Conservation (phyloP, 306 rosid genomes). For the Lagenaria siceraria region DNA sequence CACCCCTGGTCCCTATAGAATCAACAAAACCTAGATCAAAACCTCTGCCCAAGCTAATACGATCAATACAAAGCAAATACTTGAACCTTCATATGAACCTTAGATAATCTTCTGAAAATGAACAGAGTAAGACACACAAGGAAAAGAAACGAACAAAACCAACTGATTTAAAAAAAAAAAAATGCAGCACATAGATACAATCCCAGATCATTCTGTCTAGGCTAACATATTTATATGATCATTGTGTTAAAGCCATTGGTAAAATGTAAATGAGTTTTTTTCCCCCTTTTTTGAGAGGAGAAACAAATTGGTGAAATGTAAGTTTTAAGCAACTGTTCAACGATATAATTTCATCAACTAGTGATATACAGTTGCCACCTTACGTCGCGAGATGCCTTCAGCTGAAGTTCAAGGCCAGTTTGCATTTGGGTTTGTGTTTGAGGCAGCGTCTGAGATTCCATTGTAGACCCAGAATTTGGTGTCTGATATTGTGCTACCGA, state of each 20-base stretch:
- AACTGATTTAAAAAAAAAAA: background rate
- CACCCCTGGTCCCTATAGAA: too few relatives aligned
- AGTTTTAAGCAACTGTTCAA: background rate
- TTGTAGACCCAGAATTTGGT: conserved; percentile 22
- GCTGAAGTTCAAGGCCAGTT: conserved; percentile 74
- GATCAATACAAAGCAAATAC: background rate
- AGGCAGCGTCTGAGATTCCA: conserved; percentile 22
- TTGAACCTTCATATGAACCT: background rate
- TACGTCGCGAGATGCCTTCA: conserved; percentile 98
- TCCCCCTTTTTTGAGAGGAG: too few relatives aligned
- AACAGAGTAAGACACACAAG: background rate
- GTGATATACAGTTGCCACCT: conserved; percentile 86
- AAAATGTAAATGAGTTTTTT: too few relatives aligned
- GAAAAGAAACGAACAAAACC: background rate
- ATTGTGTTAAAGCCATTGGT: too few relatives aligned
- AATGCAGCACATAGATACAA: background rate
- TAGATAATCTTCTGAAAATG: background rate
- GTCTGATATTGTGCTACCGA: conserved; percentile 32
- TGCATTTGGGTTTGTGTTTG: conserved; percentile 39
- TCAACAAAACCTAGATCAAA: background rate
- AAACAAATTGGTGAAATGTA: too few relatives aligned
- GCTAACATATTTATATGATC: background rate
- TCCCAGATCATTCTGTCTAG: background rate
- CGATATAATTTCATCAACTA: conserved; percentile 25
- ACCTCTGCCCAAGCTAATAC: background rate